Evolutionary conservation across 768 basidiomycete genomes (phyloP).

Genomic region (Grammothele lineata): DNA sequence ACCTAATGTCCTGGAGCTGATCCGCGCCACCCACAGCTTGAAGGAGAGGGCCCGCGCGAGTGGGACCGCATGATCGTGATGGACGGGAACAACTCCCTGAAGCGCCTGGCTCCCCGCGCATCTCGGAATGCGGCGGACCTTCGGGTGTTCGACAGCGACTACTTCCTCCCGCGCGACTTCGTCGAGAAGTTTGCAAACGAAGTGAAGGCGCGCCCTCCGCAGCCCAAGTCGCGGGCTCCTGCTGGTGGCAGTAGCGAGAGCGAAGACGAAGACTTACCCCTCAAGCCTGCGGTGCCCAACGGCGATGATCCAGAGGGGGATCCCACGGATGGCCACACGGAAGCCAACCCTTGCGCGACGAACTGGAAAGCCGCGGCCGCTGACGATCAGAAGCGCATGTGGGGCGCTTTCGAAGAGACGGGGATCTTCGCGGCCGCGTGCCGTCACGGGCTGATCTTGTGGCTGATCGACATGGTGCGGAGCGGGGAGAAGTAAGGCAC

Average conservation of each 20-base stretch:
- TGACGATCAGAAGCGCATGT: conserved; percentile 29
- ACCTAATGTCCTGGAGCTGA: background rate
- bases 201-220: conserved; percentile 15
- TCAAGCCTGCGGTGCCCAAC: background rate
- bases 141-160: conserved; percentile 20
- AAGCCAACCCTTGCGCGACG: too few relatives aligned
- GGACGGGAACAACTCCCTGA: conserved; percentile 31
- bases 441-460: conserved; percentile 17
- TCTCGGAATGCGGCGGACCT: conserved; percentile 18
- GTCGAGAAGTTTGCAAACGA: conserved; percentile 31
- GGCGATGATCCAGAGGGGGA: conserved; percentile 4
- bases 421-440: conserved; percentile 31
- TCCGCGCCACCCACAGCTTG: conserved; percentile 17
- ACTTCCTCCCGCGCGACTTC: conserved; percentile 21
- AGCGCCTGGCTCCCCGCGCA: conserved; percentile 22
- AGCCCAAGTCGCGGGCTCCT: too few relatives aligned
- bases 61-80: background rate
- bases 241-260: too few relatives aligned
- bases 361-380: conserved; percentile 29
- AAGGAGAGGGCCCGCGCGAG: conserved; percentile 25
- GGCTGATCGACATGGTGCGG: conserved; percentile 16
- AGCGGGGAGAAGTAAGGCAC: conserved; percentile 18
- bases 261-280: too few relatives aligned
- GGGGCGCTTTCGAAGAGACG: conserved; percentile 33
- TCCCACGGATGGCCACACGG: conserved; percentile 11